These are phyloP conservation scores for Mediolabrus comicus DNA, from an alignment of 108 stramenopile genomes.

Conservation along the genomic window DNA sequence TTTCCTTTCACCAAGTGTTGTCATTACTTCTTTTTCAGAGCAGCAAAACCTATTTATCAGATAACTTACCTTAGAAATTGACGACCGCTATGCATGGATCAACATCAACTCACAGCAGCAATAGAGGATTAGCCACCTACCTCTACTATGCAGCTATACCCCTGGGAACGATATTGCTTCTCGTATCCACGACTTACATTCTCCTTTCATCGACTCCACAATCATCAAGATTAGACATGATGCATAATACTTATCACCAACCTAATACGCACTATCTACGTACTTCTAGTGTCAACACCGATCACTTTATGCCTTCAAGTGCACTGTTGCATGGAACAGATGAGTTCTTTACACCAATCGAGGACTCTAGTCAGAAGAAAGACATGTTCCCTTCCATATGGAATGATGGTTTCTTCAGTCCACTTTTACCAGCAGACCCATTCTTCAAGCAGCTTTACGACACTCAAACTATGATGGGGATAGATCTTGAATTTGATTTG, in stretches of 20 bases:
- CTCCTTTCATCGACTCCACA: conserved; percentile 1
- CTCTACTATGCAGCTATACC: neutral
- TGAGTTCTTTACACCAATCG: conserved; percentile 1
- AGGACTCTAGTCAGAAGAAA: neutral
- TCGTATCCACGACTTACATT: neutral
- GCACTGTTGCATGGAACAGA: neutral
- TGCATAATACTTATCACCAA: neutral
- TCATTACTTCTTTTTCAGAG: too few species aligned
- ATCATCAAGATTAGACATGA: conserved; percentile 1
- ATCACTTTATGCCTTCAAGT: neutral
- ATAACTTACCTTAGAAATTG: too few species aligned
- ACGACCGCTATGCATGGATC: neutral
- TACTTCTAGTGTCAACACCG: neutral
- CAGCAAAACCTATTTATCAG: too few species aligned
- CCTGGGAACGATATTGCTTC: neutral
- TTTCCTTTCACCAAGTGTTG: too few species aligned
- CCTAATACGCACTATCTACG: neutral
- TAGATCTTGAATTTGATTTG: conserved; percentile 19
- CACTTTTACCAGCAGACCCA: neutral
- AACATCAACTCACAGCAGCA: neutral
- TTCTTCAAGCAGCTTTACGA: conserved; percentile 22
- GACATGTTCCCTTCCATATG: conserved; percentile 3
- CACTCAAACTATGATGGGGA: conserved; percentile 1
- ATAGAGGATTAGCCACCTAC: neutral
- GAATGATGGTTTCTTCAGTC: conserved; percentile 24